These are phyloP conservation scores for Nematocida sp. DNA, from an alignment of 371 early-diverging fungal species.

Conservation along the genomic window DNA sequence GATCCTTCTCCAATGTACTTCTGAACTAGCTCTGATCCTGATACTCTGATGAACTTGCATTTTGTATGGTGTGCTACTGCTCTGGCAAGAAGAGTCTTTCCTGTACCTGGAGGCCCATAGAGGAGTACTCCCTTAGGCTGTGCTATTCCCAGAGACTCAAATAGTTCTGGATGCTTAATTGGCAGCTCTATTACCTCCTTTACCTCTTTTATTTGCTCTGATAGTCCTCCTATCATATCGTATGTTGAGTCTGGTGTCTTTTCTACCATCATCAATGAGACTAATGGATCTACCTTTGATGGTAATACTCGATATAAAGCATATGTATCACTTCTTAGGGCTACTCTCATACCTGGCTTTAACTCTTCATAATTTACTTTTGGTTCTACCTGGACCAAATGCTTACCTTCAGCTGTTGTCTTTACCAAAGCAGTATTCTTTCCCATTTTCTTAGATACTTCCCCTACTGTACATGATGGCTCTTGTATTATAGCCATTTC, in stretches of 20 bases:
- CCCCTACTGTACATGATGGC: constrained; percentile 89
- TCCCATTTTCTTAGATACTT: constrained; percentile 96
- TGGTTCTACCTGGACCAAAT: constrained; percentile 83
- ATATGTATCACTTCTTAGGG: constrained; percentile 81
- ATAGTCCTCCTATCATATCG: constrained; percentile 97
- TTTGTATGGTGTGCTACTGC: constrained; percentile 95
- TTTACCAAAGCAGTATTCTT: constrained; percentile 95
- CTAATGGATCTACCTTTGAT: constrained; percentile 83
- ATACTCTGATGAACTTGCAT: constrained; percentile 85
- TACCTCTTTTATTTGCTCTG: constrained; percentile 95
- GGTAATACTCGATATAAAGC: constrained; percentile 80
- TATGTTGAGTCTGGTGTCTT: constrained; percentile 98
- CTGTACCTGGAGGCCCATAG: constrained; percentile 92
- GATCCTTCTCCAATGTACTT: constrained; percentile 99
- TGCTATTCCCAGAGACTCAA: constrained; percentile 85
- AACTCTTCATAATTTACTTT: constrained; percentile 77
- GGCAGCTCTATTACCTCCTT: constrained; percentile 96
- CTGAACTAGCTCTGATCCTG: constrained; percentile 94
- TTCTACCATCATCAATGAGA: constrained; percentile 97
- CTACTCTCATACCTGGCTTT: constrained; percentile 87
- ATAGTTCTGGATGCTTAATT: constrained; percentile 88
- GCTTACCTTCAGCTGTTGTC: constrained; percentile 95
- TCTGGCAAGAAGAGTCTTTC: constrained; percentile 85
- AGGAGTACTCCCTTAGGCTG: constrained; percentile 96
- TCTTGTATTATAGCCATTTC: constrained; percentile 92